Base-by-base conservation (phyloP, 768 basidiomycete species). In the Hortiboletus campestris region DNA sequence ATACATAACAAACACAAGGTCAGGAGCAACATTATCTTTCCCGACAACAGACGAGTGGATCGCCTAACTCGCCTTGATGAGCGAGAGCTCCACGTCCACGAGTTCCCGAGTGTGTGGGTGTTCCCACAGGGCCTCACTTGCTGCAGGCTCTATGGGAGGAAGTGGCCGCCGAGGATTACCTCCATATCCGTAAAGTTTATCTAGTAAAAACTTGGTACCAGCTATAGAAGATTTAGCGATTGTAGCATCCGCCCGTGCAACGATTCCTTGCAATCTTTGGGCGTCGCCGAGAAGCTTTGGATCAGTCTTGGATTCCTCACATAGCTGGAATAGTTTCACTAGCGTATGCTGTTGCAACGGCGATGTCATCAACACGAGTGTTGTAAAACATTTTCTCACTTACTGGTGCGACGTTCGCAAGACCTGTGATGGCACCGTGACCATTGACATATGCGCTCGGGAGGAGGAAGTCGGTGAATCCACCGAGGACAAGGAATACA, bases 351-450 rank as follows among this genome's bases (percentile, higher is more conserved):
- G 65, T 41, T 57, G 52, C 40, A 42, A 43, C 31, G 28, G n/a
- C 35, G 35, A 46, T 49, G 46, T 57, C 31, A 61, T 20, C 6
- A 28, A 28, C 7, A 22, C 32, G 17, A 19, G 43, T 6, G 34
- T 36, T 41, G 40, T 35, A 4, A 39, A 39, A n/a, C 31, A 13
- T 56, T 55, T 47, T 31, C 34, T 48, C 39, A 61, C 81, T 56
- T 63, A 87, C 90, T 11, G 91, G 91, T 43, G 88, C 85, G 53
- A 94, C 67, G 67, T 95, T 95, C 9, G 82, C 92, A 19, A 95
- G 84, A 44, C 94, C 94, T 34, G 89, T 93, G 67, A 96, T 96
- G 46, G 91, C 92, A 45, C 94, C 94, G 63, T 94, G 87, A 3
- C 80, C 92, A 58, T 85, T 84, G 31, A 81, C 86, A 65, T 84